Percentiles rank a stretch among this genome's conserved stretches.
phyloP scores from a whole-genome alignment of 495 filamentous ascomycete genomes.

The Cercophora scortea region DNA sequence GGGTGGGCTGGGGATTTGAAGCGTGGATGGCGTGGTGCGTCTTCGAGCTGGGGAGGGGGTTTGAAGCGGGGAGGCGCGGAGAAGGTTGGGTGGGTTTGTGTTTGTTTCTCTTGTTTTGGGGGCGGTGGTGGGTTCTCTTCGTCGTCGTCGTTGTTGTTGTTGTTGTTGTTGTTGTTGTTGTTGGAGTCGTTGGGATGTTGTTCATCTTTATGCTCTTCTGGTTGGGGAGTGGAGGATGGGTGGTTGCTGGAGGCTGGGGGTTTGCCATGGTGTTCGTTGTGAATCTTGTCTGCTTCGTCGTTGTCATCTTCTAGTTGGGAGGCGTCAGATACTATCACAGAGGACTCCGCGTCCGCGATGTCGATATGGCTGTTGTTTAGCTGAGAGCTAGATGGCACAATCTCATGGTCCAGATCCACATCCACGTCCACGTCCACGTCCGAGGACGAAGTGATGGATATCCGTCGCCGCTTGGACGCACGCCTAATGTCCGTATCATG shows the following conservation, averaged over 20 bases:
- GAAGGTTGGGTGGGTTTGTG: neutral
- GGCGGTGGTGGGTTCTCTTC: neutral
- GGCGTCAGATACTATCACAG: constrained; percentile 18
- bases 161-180: neutral
- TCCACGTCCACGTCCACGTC: constrained; percentile 3
- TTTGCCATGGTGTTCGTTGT: neutral
- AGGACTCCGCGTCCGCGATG: neutral
- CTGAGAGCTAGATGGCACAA: constrained; percentile 6
- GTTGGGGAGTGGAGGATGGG: neutral
- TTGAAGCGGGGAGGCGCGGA: neutral
- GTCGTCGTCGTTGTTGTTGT: neutral
- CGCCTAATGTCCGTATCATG: constrained; percentile 3
- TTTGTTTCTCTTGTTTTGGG: neutral
- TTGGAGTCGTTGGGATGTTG: too few relatives aligned
- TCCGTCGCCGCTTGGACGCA: constrained; percentile 21
- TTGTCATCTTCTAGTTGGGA: constrained; percentile 10
- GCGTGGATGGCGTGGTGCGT: constrained; percentile 19
- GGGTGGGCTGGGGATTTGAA: constrained; percentile 30
- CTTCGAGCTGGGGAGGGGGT: constrained; percentile 9
- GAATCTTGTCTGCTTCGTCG: neutral
- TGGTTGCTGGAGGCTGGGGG: neutral
- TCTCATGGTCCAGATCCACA: constrained; percentile 5
- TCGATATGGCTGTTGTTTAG: neutral
- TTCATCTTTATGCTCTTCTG: too few relatives aligned
- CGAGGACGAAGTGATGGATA: constrained; percentile 11